Base-by-base conservation (phyloP, 441 rosid species). In the Euphorbia schlechtendalii region DNA sequence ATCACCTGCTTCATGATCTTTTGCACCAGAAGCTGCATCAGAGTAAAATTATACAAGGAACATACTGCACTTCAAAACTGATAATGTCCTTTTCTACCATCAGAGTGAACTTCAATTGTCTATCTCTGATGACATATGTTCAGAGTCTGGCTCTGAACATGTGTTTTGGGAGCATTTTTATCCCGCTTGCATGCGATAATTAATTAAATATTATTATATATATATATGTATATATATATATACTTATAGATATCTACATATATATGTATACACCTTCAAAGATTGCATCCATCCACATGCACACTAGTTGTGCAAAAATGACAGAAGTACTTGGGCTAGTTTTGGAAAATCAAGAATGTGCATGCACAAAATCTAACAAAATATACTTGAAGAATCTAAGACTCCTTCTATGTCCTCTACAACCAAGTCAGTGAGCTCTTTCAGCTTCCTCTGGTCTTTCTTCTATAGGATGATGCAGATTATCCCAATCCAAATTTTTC, bases 1-100 rank as follows among this genome's bases (percentile, higher is more conserved):
- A 59, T 69, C 68, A 12, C 67, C 81, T 63, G 79, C 89, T 69
- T 73, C 84, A 63, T 70, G 72, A 21, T 77, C 90, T 70, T 75
- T 79, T 56, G 60, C 80, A 66, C 69, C 81, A 58, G 83, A 67
- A 67, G 72, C 91, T 86, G 64, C 8, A 24, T 38, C 20, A 25
- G n/a, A 28, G 45, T n/a, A 62, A 67, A 22, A 27, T 3, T 48
- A 28, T 14, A 57, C 18, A 63, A 38, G 40, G 64, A 54, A 38
- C 4, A 22, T 4, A 54, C 30, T n/a, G 55, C 30, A 27, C 22
- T 36, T 32, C 24, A 4, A 21, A 54, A 21, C 18, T 52, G 20
- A 67, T 63, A 36, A 56, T 25, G 27, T 36, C 9, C 8, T 36
- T 8, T 38, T 65, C 59, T 22, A 8, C 61, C 61, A 32, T 30